Conservation (phyloP, 768 basidiomycete genomes). For the Serendipita sp. region DNA sequence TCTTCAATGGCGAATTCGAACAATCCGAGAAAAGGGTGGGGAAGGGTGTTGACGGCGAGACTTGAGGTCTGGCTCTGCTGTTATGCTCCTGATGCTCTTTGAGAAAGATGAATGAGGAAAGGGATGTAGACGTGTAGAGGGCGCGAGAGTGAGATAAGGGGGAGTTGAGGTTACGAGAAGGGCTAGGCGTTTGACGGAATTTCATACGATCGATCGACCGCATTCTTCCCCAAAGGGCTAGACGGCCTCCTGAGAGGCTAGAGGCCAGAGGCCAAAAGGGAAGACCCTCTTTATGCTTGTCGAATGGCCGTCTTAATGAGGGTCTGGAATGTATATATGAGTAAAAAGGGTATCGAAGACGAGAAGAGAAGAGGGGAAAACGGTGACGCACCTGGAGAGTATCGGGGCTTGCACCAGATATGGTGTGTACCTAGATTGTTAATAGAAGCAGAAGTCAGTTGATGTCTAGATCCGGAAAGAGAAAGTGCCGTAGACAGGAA, state of each 20-base stretch:
- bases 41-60: too few species aligned
- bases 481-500: neutral
- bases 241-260: neutral
- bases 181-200: neutral
- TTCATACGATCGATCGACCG: too few species aligned
- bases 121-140: too few species aligned
- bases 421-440: neutral
- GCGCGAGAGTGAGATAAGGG: neutral
- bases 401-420: conserved; percentile 2
- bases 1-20: too few species aligned
- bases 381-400: neutral
- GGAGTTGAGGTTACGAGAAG: neutral
- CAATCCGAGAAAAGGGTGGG: too few species aligned
- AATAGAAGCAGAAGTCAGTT: neutral
- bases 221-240: neutral
- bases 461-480: too few species aligned
- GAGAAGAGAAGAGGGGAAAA: neutral
- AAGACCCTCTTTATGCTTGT: neutral
- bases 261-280: neutral
- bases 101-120: too few species aligned
- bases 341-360: neutral
- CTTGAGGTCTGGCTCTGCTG: too few species aligned
- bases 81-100: too few species aligned
- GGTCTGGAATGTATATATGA: neutral
- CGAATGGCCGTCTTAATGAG: neutral